Evolutionary conservation across 1,139 yeast genomes (phyloP), one percentile per base, ranked within the genome.

Genomic region (Pneumocystis murina): DNA sequence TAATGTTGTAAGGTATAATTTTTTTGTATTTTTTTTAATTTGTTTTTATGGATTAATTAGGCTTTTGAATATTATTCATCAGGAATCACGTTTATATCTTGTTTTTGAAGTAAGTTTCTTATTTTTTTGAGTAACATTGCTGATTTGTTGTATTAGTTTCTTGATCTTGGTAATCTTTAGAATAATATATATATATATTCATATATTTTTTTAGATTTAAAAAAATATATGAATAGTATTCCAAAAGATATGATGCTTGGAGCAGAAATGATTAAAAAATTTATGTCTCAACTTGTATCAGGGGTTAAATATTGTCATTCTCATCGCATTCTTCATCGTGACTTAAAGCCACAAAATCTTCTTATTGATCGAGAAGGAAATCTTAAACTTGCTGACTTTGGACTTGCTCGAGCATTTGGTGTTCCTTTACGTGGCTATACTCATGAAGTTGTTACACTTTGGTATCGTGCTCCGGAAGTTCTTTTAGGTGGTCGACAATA

Each of bases 381-480:
- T 72, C 79, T 92, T 71, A 92, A 92, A 74, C 78, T 92, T 66
- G 98, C 96, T n/a, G 98, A 92, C 77, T 92, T 92, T 74, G 98
- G 98, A 54, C 80, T 92, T 63, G 98, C 98, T 0, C 80, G 98
- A 69, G 38, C 97, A 0, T 91, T 89, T 76, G 98, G 98, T 63
- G 97, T 92, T 12, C 98, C 98, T 0, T 78, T 92, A 68, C 82
- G 97, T 72, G 96, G 97, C 2, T 58, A 58, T 30, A 58, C 60
- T 8, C 60, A 98, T 67, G 71, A 66, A 61, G 99, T 92, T 57
- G 99, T 92, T 55, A 92, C 99, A 0, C 78, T 92, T 68, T 92
- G 99, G 99, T 92, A 92, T 76, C 82, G 99, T 68, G 97, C 99
- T 0, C 98, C 98, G 0, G 99, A 92, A 73, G 98, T 92, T 58